Percentiles rank a stretch among this genome's conserved stretches.
These are phyloP conservation scores for Inonotus obliquus DNA, from an alignment of 1,284 basidiomycete species.

Conservation along the genomic window DNA sequence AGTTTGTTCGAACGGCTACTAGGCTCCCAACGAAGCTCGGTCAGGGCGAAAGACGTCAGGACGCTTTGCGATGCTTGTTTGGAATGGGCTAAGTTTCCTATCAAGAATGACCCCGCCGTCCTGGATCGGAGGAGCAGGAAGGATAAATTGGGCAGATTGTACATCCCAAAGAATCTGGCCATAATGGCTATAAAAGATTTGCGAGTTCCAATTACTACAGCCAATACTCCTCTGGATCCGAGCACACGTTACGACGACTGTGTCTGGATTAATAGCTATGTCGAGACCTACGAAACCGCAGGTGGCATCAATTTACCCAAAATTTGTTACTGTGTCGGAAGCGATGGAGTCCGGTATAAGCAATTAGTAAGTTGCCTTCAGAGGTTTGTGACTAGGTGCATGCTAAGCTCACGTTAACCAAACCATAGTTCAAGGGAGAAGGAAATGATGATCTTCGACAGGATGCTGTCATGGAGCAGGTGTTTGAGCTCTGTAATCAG, in stretches of 20 bases:
- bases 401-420: neutral
- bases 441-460: slow-evolving; percentile 90
- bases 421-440: slow-evolving; percentile 82
- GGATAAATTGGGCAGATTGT: slow-evolving; percentile 23
- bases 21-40: slow-evolving; percentile 32
- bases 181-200: slow-evolving; percentile 51
- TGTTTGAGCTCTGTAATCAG: slow-evolving; percentile 86
- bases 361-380: slow-evolving; percentile 65
- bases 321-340: slow-evolving; percentile 68
- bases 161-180: slow-evolving; percentile 38
- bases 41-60: slow-evolving; percentile 58
- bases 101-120: slow-evolving; percentile 33
- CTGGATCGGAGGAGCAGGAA: slow-evolving; percentile 23
- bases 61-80: slow-evolving; percentile 69
- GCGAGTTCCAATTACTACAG: slow-evolving; percentile 81
- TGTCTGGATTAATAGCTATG: slow-evolving; percentile 64
- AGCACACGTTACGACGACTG: slow-evolving; percentile 65
- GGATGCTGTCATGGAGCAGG: slow-evolving; percentile 99
- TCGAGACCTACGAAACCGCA: slow-evolving; percentile 55
- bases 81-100: slow-evolving; percentile 71
- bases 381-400: slow-evolving; percentile 17
- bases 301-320: slow-evolving; percentile 87
- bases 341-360: slow-evolving; percentile 65
- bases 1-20: slow-evolving; percentile 64
- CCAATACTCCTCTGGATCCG: slow-evolving; percentile 65